Evolutionary conservation across 192 early-diverging fungal species (phyloP).

Genomic region (Kappamyces sp.): DNA sequence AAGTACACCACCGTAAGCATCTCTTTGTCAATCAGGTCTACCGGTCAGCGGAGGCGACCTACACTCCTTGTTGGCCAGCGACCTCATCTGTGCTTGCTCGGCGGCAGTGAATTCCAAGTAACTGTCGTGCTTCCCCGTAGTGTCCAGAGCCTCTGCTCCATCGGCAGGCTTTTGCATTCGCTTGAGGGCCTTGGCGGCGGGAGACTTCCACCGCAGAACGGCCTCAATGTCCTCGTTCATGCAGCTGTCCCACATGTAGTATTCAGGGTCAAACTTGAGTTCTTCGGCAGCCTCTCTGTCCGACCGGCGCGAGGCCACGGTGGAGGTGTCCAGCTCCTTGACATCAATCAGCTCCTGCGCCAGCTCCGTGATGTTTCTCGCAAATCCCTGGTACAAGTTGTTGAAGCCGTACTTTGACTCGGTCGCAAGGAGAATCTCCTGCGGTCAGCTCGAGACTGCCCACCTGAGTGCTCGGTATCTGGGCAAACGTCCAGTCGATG

Average conservation of each 20-base stretch:
- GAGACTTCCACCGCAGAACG: slow-evolving; percentile 68
- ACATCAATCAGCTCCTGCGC: slow-evolving; percentile 49
- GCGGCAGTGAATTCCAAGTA: slow-evolving; percentile 50
- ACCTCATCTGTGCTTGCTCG: slow-evolving; percentile 68
- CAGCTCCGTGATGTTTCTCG: slow-evolving; percentile 33
- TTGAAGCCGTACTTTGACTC: slow-evolving; percentile 83
- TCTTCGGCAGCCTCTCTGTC: slow-evolving; percentile 69
- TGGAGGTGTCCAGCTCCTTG: slow-evolving; percentile 42
- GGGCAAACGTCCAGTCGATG: slow-evolving; percentile 59
- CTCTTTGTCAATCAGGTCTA: slow-evolving; percentile 10
- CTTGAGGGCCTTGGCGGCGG: slow-evolving; percentile 57
- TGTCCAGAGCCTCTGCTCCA: background rate
- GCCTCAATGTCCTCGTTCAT: slow-evolving; percentile 80
- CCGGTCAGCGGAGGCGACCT: background rate
- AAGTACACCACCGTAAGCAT: slow-evolving; percentile 53
- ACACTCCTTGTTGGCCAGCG: slow-evolving; percentile 67
- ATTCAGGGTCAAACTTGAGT: slow-evolving; percentile 82
- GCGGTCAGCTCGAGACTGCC: slow-evolving; percentile 38
- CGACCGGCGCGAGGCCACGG: slow-evolving; percentile 43
- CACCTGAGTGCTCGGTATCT: slow-evolving; percentile 19
- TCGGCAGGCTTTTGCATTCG: slow-evolving; percentile 54
- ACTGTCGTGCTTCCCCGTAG: background rate
- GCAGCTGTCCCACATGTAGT: slow-evolving; percentile 86
- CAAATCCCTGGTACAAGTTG: slow-evolving; percentile 71
- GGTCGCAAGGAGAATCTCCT: slow-evolving; percentile 27